Percentiles rank a stretch among this genome's conserved stretches.
Conservation (phyloP, 129 eudicot genomes). For the Pittosporum tobira region DNA sequence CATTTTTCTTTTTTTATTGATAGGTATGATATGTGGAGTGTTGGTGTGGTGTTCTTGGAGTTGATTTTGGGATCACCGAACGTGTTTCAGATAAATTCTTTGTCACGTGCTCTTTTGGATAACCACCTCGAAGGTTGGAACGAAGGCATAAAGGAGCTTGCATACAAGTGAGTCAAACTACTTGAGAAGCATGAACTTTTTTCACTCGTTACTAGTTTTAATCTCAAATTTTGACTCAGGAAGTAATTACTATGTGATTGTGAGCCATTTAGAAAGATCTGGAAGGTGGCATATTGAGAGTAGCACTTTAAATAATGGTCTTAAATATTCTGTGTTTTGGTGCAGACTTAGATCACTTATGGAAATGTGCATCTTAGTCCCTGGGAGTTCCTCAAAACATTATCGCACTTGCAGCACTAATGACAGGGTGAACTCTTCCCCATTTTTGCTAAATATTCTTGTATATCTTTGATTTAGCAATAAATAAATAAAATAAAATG, state of each 20-base stretch:
- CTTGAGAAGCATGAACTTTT: constrained; percentile 8
- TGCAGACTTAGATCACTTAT: constrained; percentile 86
- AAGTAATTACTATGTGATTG: background rate
- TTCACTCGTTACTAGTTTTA: background rate
- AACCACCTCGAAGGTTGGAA: constrained; percentile 91
- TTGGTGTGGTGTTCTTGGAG: constrained; percentile 88
- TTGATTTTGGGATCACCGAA: constrained; percentile 88
- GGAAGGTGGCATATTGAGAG: background rate
- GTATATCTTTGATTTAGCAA: background rate
- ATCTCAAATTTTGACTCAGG: background rate
- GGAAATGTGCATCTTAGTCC: constrained; percentile 93
- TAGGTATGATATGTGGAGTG: constrained; percentile 99
- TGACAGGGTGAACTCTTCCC: constrained; percentile 38
- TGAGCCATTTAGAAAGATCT: background rate
- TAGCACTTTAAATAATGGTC: background rate
- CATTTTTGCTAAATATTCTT: constrained; percentile 10
- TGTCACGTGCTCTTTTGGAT: constrained; percentile 73
- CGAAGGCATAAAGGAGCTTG: constrained; percentile 81
- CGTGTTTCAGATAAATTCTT: constrained; percentile 74
- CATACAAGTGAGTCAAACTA: constrained; percentile 64
- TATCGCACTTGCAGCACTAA: constrained; percentile 36
- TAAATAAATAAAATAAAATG: too few species aligned
- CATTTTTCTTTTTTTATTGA: constrained; percentile 10
- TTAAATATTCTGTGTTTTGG: constrained; percentile 8
- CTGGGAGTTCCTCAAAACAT: constrained; percentile 61